phyloP scores from a whole-genome alignment of 305 asterid species.

The Withania somnifera region DNA sequence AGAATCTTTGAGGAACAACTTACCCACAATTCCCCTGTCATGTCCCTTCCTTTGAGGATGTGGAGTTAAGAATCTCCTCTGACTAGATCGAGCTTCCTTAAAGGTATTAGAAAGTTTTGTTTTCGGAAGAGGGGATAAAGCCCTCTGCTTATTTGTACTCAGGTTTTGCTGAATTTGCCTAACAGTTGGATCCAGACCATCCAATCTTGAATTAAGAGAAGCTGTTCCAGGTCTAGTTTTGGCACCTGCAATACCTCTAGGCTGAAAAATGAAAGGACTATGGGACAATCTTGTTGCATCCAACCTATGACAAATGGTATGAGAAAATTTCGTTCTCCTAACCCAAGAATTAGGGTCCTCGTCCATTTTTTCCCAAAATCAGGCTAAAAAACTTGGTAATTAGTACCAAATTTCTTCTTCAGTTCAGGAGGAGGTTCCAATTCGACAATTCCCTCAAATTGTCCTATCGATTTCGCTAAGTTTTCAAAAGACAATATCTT shows the following conservation, averaged over 20 bases:
- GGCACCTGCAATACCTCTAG: conserved; percentile 11
- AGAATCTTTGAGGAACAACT: conserved; percentile 29
- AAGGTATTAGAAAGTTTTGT: conserved; percentile 57
- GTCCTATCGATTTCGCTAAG: not conserved
- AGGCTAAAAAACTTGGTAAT: conserved; percentile 18
- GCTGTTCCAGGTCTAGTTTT: conserved; percentile 23
- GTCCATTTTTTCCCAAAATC: conserved; percentile 27
- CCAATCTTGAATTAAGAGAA: conserved; percentile 7
- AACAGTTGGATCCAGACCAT: conserved; percentile 19
- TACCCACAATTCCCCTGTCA: conserved; percentile 30
- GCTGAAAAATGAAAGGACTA: conserved; percentile 26
- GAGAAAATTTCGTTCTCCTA: conserved; percentile 73
- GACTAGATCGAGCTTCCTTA: conserved; percentile 58
- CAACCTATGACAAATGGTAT: conserved; percentile 72
- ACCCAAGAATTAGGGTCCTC: conserved; percentile 75
- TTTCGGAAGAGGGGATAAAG: conserved; percentile 57
- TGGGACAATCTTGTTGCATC: conserved; percentile 44
- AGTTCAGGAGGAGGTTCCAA: conserved; percentile 9
- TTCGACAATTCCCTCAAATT: not conserved
- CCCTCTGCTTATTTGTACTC: conserved; percentile 39
- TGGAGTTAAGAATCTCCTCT: conserved; percentile 70
- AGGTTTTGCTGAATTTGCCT: conserved; percentile 33
- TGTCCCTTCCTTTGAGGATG: conserved; percentile 38
- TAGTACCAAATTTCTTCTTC: conserved; percentile 11
- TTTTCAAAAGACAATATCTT: conserved; percentile 11